Evolutionary conservation across 306 rosid species (phyloP).

Genomic region (Prunus mume): DNA sequence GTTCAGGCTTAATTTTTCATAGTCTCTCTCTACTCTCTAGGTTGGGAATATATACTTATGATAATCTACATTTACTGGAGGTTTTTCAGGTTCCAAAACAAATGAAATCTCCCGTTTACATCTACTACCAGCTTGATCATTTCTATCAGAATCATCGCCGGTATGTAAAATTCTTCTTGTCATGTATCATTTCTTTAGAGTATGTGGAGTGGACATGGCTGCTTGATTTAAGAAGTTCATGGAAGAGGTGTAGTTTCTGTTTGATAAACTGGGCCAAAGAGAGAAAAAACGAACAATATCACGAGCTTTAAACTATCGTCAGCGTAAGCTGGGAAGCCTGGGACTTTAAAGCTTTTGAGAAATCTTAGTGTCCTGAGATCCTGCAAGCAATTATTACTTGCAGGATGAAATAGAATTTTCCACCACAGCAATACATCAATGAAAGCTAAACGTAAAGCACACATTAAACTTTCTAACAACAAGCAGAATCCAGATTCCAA

Average conservation of each 20-base stretch:
- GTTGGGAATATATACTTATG: not conserved
- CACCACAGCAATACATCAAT: not conserved
- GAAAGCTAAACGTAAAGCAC: not conserved
- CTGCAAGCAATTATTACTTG: not conserved
- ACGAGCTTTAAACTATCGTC: not conserved
- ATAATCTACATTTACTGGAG: slow-evolving; percentile 10
- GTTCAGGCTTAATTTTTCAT: not conserved
- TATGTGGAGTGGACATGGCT: not conserved
- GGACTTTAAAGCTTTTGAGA: not conserved
- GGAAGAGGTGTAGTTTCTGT: not conserved
- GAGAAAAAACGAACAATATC: too few species aligned
- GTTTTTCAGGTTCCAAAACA: slow-evolving; percentile 64
- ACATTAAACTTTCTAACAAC: not conserved
- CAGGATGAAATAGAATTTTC: too few species aligned
- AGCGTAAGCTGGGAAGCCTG: not conserved
- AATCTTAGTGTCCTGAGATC: not conserved
- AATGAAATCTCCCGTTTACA: slow-evolving; percentile 69
- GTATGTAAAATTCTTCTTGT: slow-evolving; percentile 30
- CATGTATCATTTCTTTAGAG: not conserved
- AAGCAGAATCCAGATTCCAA: not conserved
- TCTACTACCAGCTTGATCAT: slow-evolving; percentile 81
- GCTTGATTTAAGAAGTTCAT: not conserved
- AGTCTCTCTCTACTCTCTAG: not conserved
- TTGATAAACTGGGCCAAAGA: not conserved
- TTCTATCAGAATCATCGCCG: slow-evolving; percentile 90